These are phyloP conservation scores for Peltaster fructicola DNA, from an alignment of 2,329 filamentous ascomycete genomes.

Conservation along the genomic window DNA sequence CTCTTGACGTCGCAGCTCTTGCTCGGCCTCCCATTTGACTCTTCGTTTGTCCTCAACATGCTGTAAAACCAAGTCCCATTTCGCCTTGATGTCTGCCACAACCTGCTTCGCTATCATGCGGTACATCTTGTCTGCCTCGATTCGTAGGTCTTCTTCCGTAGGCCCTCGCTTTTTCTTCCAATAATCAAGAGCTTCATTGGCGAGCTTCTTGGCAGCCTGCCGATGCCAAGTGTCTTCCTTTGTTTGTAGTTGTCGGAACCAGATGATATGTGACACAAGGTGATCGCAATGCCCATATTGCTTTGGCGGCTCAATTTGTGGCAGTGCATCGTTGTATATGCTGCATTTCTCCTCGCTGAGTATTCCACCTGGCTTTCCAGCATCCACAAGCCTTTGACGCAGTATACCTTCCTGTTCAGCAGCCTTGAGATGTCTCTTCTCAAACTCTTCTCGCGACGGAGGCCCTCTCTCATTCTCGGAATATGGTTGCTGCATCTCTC, in stretches of 20 bases:
- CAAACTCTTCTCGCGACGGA: slow-evolving; percentile 12
- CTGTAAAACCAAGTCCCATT: slow-evolving; percentile 40
- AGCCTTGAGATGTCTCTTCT: slow-evolving; percentile 8
- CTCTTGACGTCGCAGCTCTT: slow-evolving; percentile 52
- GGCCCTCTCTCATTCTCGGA: slow-evolving; percentile 16
- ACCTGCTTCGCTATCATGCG: slow-evolving; percentile 56
- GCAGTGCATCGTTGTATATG: slow-evolving; percentile 32
- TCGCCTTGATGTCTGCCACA: slow-evolving; percentile 42
- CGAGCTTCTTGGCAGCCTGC: slow-evolving; percentile 58
- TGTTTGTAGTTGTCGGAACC: slow-evolving; percentile 64
- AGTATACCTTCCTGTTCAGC: slow-evolving; percentile 14
- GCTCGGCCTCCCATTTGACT: slow-evolving; percentile 42
- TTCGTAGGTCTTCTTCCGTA: slow-evolving; percentile 62
- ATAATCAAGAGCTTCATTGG: slow-evolving; percentile 58
- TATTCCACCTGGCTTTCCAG: slow-evolving; percentile 56
- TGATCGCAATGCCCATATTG: slow-evolving; percentile 85
- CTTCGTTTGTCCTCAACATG: slow-evolving; percentile 40
- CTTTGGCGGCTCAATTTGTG: slow-evolving; percentile 50
- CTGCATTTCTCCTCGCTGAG: slow-evolving; percentile 47
- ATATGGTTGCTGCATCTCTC: slow-evolving; percentile 18
- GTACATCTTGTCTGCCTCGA: slow-evolving; percentile 51
- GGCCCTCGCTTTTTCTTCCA: slow-evolving; percentile 60
- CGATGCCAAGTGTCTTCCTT: slow-evolving; percentile 65
- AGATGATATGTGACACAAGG: slow-evolving; percentile 57
- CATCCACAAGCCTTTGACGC: slow-evolving; percentile 43